Conservation (phyloP, 2,329 filamentous ascomycete species). For the Polychaeton citri region DNA sequence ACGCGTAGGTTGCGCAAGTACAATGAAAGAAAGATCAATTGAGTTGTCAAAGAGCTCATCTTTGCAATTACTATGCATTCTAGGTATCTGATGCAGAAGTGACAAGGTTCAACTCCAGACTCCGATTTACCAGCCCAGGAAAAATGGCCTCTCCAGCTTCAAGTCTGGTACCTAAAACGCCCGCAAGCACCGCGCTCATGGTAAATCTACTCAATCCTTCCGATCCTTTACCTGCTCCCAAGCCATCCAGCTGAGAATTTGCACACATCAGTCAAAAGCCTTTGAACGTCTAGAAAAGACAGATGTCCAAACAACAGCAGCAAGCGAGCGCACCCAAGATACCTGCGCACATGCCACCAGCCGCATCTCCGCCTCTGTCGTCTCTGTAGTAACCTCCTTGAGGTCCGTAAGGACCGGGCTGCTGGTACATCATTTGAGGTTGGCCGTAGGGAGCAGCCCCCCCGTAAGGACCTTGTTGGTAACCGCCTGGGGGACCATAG, state of each 20-base stretch:
- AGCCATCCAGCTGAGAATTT: no score
- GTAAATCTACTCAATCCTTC: background rate
- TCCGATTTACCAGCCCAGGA: no score
- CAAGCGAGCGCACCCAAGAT: constrained; percentile 32
- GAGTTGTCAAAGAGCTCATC: no score
- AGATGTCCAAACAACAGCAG: constrained; percentile 37
- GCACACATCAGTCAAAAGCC: no score
- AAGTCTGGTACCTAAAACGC: no score
- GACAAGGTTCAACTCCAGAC: no score
- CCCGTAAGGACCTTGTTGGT: constrained; percentile 4
- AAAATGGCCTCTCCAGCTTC: no score
- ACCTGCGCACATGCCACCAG: constrained; percentile 30
- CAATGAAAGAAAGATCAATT: no score
- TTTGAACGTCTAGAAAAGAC: background rate
- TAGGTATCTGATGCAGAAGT: no score
- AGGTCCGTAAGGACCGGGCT: constrained; percentile 16
- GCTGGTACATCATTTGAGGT: constrained; percentile 22
- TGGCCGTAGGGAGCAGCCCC: constrained; percentile 24
- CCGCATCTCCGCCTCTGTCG: constrained; percentile 18
- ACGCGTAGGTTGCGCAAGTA: no score
- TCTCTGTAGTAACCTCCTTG: constrained; percentile 26
- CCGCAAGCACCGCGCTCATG: no score
- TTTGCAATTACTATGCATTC: no score
- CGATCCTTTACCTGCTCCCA: background rate
- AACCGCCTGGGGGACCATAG: constrained; percentile 1